Conservation (phyloP, 2,329 filamentous ascomycete genomes). For the Aspergillus hiratsukae region DNA sequence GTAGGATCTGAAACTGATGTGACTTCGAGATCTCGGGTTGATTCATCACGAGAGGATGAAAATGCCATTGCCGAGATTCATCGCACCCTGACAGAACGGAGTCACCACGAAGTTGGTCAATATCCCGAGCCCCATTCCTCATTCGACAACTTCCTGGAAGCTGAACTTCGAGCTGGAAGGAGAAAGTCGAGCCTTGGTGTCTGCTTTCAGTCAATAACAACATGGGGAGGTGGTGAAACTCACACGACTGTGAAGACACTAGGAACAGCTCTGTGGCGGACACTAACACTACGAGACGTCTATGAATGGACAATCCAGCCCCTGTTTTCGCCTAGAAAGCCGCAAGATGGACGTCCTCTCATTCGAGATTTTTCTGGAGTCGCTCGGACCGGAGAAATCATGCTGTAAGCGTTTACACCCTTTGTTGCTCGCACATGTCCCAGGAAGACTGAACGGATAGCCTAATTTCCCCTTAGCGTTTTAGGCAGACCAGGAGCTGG, state of each 20-base stretch:
- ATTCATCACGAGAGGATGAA: conserved; percentile 26
- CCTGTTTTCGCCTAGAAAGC: conserved; percentile 39
- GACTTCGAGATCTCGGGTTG: conserved; percentile 21
- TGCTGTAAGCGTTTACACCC: conserved; percentile 42
- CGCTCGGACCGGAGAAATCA: conserved; percentile 62
- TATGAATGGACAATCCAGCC: conserved; percentile 53
- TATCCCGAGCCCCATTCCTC: conserved; percentile 53
- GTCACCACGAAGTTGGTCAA: conserved; percentile 4
- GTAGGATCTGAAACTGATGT: conserved; percentile 6
- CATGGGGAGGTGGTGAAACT: conserved; percentile 62
- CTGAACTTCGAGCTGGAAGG: conserved; percentile 59
- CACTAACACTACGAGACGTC: conserved; percentile 67
- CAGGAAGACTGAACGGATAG: background rate
- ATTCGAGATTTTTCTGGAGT: conserved; percentile 63
- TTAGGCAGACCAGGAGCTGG: conserved; percentile 66
- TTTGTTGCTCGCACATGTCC: background rate
- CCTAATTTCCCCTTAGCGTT: conserved; percentile 31
- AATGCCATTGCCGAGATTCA: conserved; percentile 29
- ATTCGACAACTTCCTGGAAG: conserved; percentile 63
- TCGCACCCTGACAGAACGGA: conserved; percentile 24
- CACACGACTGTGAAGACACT: conserved; percentile 63
- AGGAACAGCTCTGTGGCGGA: conserved; percentile 66
- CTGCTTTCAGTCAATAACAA: conserved; percentile 66
- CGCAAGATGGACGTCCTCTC: conserved; percentile 47
- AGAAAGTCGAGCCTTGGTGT: conserved; percentile 70